Conservation (phyloP, 179 eudicot species). For the Spinacia oleracea region DNA sequence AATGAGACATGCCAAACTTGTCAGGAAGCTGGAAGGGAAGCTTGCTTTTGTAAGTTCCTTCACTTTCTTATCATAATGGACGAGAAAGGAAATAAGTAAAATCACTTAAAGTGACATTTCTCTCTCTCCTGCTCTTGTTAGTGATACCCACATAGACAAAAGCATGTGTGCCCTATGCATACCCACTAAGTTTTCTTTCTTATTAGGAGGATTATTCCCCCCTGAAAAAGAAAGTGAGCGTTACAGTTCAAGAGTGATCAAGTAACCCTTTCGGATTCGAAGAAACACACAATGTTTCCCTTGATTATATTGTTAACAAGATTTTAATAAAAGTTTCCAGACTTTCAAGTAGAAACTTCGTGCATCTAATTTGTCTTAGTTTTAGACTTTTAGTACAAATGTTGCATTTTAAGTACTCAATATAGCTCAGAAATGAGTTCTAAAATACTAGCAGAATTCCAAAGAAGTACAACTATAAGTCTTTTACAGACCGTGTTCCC, state of each 20-base stretch:
- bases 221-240: background rate
- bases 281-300: background rate
- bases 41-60: conserved; percentile 72
- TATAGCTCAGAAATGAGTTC: no score
- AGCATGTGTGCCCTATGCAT: background rate
- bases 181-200: background rate
- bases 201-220: background rate
- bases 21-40: conserved; percentile 81
- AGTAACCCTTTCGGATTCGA: background rate
- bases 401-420: background rate
- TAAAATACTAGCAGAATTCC: no score
- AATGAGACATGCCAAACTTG: conserved; percentile 64
- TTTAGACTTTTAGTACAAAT: background rate
- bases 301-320: background rate
- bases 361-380: background rate
- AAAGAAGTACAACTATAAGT: no score
- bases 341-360: background rate
- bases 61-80: background rate
- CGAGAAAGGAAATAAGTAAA: background rate
- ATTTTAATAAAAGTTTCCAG: background rate
- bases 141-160: no score
- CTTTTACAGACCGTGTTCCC: background rate
- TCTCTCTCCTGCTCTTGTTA: background rate
- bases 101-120: background rate
- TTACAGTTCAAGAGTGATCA: background rate